Evolutionary conservation across 257 asterid species (phyloP).

Genomic region (Euphrasia confusa): DNA sequence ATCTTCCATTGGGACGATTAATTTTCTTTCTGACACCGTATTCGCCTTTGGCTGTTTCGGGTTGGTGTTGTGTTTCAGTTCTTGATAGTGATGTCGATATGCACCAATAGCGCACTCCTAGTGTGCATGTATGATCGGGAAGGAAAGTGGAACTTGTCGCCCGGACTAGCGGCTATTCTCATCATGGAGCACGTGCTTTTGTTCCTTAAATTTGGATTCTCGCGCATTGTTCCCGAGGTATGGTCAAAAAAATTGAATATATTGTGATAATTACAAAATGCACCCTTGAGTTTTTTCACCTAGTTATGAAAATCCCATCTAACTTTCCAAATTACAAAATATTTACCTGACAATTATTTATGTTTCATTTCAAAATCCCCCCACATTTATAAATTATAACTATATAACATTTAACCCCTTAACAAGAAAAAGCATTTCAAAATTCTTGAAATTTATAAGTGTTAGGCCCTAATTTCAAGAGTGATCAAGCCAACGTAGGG

Average conservation of each 20-base stretch:
- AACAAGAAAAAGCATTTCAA: too few species aligned
- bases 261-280: background rate
- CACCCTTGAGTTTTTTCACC: too few species aligned
- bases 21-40: conserved; percentile 12
- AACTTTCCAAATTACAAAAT: too few species aligned
- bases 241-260: background rate
- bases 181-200: conserved; percentile 81
- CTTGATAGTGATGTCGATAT: conserved; percentile 78
- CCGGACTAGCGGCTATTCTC: conserved; percentile 91
- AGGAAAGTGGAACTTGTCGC: conserved; percentile 79
- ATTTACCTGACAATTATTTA: background rate
- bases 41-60: conserved; percentile 3
- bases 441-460: too few species aligned
- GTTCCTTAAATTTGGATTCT: conserved; percentile 78
- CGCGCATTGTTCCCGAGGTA: conserved; percentile 90
- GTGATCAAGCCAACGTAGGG: too few species aligned
- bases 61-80: conserved; percentile 49
- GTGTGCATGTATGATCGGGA: conserved; percentile 78
- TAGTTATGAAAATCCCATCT: too few species aligned
- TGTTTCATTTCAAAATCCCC: background rate
- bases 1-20: background rate
- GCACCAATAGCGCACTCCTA: conserved; percentile 77
- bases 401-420: too few species aligned
- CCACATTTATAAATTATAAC: too few species aligned
- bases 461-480: too few species aligned